Conservation (phyloP, 148 eudicot genomes). For the Rhododendron griersonianum region DNA sequence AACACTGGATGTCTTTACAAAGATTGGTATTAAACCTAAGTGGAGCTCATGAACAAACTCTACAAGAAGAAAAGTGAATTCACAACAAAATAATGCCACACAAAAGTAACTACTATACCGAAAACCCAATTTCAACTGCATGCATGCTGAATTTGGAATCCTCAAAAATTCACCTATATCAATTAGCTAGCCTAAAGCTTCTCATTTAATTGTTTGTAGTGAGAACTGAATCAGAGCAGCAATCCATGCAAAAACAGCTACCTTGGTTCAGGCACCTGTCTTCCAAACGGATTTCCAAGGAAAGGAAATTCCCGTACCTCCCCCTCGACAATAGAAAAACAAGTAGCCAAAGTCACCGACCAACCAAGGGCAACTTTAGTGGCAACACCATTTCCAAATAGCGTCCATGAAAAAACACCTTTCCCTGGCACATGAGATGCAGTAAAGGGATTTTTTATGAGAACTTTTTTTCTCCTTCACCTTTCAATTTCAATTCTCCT, state of each 20-base stretch:
- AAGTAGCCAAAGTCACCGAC: not conserved
- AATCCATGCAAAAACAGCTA: not conserved
- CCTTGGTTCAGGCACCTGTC: not conserved
- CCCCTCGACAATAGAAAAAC: not conserved
- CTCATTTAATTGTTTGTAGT: not conserved
- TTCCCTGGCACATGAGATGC: not conserved
- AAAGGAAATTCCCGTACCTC: not conserved
- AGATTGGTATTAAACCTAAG: not conserved
- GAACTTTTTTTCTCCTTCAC: not conserved
- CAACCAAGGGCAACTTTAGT: not conserved
- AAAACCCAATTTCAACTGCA: no score
- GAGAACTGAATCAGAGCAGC: not conserved
- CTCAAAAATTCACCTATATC: not conserved
- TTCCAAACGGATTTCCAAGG: not conserved
- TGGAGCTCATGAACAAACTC: not conserved
- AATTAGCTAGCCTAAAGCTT: not conserved
- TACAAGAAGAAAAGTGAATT: not conserved
- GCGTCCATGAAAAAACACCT: not conserved
- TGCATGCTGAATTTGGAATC: no score
- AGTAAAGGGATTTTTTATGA: not conserved
- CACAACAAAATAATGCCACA: not conserved
- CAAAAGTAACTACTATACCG: no score
- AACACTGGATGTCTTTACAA: not conserved
- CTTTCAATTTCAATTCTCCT: not conserved
- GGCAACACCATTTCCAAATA: not conserved